Base-by-base conservation (phyloP, 2,329 filamentous ascomycete genomes). In the Botrytis medusae region DNA sequence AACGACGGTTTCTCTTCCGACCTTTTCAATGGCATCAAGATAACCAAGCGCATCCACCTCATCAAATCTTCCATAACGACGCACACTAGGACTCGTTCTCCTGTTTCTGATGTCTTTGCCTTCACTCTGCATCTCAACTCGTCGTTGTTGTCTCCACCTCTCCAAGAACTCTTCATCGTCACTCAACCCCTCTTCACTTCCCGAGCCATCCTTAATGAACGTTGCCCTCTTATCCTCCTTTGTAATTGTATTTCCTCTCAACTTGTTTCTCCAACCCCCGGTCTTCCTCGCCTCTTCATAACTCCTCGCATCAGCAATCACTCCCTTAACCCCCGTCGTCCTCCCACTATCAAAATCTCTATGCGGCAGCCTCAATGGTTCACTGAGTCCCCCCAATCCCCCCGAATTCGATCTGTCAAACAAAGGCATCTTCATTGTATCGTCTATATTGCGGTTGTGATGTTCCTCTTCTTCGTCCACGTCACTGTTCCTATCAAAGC, bases 11-110 rank as follows among this genome's bases (percentile, higher is more conserved):
- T 95, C 93, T 65, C 90, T 84, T 57, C 90, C 87, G 7, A 95
- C 93, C 83, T 94, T 96, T 84, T 99, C 96, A 78, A 98, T 94
- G 72, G 95, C 95, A 82, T 98, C 95, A n/a, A 99, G 87, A 79
- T 97, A 99, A 29, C 95, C 96, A 76, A 92, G 86, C 12, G 94
- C 95, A 84, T 98, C 95, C 1, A 98, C 96, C 74, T 90, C 88
- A 75, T 95, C 92, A 75, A 98, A 85, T 20, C 87, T 88, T 34
- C 96, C 96, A 81, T 92, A 98, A 73, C 91, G 86, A 76, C 93
- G 86, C 76, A 92, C 88, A 78, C 91, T 94, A 0, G 94, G 93
- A 81, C 91, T 95, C 70, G 89, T 91, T 79, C 91, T 89, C 79
- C 92, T 86, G 75, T 86, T 92, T 75, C 87, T 87, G 67, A 90